phyloP scores from a whole-genome alignment of 129 eudicot species.

The Artemisia annua region DNA sequence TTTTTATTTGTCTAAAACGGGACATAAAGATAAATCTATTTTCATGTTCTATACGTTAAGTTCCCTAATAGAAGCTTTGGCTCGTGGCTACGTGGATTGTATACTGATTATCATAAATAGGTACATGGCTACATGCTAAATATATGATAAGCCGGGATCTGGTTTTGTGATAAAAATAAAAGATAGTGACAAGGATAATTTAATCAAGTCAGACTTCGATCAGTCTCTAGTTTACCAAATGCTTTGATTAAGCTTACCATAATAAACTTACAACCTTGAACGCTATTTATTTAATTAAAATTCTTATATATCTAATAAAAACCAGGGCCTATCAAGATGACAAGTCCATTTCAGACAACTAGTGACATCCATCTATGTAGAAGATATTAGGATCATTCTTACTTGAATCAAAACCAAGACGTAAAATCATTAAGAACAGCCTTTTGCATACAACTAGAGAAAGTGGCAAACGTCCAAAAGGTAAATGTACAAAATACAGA shows the following conservation, averaged over 20 bases:
- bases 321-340: not conserved
- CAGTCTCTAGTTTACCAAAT: too few species aligned
- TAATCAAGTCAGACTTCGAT: too few species aligned
- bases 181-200: too few species aligned
- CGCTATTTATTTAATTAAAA: too few species aligned
- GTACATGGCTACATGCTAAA: not conserved
- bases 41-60: too few species aligned
- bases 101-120: not conserved
- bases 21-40: too few species aligned
- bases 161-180: too few species aligned
- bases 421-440: not conserved
- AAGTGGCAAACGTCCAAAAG: not conserved
- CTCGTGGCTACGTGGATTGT: not conserved
- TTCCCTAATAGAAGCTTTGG: not conserved
- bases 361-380: constrained; percentile 6
- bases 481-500: not conserved
- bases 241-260: too few species aligned
- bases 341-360: not conserved
- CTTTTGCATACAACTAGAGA: not conserved
- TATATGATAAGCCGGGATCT: too few species aligned
- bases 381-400: not conserved
- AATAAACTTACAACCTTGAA: too few species aligned
- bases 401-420: not conserved
- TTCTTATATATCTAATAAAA: too few species aligned
- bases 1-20: too few species aligned